These are phyloP conservation scores for Cyclostephanos tholiformis DNA, from an alignment of 108 stramenopile genomes.

Conservation along the genomic window DNA sequence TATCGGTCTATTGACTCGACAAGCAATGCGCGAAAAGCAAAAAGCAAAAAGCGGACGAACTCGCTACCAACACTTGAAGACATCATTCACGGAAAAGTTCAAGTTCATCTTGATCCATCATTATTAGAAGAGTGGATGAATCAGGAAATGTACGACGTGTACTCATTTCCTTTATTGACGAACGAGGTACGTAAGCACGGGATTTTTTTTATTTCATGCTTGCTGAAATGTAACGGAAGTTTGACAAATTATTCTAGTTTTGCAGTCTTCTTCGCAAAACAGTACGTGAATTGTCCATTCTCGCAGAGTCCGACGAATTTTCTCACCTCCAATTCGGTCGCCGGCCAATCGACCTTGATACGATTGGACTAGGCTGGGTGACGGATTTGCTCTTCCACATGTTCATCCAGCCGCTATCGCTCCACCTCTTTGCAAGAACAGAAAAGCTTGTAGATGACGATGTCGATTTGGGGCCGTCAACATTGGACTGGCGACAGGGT, in stretches of 20 bases:
- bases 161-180: conserved; percentile 68
- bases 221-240: conserved; percentile 28
- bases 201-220: not conserved
- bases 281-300: conserved; percentile 21
- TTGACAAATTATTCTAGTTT: conserved; percentile 5
- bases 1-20: conserved; percentile 27
- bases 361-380: conserved; percentile 73
- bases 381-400: conserved; percentile 75
- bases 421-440: conserved; percentile 60
- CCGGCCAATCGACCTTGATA: conserved; percentile 64
- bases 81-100: conserved; percentile 53
- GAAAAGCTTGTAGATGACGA: conserved; percentile 46
- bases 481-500: conserved; percentile 82
- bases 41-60: not conserved
- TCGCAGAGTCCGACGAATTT: conserved; percentile 39
- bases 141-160: conserved; percentile 78
- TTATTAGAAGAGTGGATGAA: conserved; percentile 63
- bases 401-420: conserved; percentile 64
- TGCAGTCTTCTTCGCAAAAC: conserved; percentile 34
- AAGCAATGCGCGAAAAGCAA: conserved; percentile 4
- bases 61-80: conserved; percentile 40
- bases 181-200: conserved; percentile 26
- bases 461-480: not conserved
- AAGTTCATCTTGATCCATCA: conserved; percentile 59
- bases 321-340: conserved; percentile 33